Base-by-base conservation (phyloP, 1,284 basidiomycete species). In the Trichosporon coremiiforme region DNA sequence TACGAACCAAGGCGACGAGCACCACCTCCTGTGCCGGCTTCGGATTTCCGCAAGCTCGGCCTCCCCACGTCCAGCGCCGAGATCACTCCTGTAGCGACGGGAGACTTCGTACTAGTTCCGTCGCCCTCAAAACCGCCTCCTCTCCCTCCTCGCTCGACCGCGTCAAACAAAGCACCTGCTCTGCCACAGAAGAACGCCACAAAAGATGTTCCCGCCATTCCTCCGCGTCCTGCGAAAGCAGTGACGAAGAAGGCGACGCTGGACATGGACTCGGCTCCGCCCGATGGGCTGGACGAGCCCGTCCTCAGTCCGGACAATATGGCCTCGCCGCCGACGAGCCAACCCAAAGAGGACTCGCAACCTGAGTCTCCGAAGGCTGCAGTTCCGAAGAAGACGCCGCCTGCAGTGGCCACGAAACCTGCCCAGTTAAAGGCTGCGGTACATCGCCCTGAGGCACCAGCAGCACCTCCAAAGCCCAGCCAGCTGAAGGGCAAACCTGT, bases 81-180 rank as follows among this genome's bases (percentile, higher is more conserved):
- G 8, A 67, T 81, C 10, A 79, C 78, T 7, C 79, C 80, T 0
- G 71, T 76, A 0, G 75, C 76, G 8, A 81, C 80, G 1, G 80
- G 80, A 12, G 80, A 81, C 65, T 81, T 77, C 64, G 77, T 81
- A 15, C 63, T 81, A 12, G 75, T 81, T 4, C 73, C 76, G 12
- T 74, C 78, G 0, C 70, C 72, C 1, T 66, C 57, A 13, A 64
- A 65, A 6, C 50, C 63, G 4, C 70, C 72, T 0, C 67, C 69
- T 3, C 41, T 71, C 10, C 70, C 70, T 0, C 25, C 62, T 22
- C 68, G 57, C 5, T 62, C 31, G 4, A 0, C 57, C 38, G 38
- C 38, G 6, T 15, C 38, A 8, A 45, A 45, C 5, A 8, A 45
- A 4, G 41, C 41, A 15, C 36, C 36, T 38, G 36, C 12, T 4